Percentiles rank a stretch among this genome's conserved stretches.
Conservation (phyloP, 2,329 filamentous ascomycete species). For the Xylaria sp. region DNA sequence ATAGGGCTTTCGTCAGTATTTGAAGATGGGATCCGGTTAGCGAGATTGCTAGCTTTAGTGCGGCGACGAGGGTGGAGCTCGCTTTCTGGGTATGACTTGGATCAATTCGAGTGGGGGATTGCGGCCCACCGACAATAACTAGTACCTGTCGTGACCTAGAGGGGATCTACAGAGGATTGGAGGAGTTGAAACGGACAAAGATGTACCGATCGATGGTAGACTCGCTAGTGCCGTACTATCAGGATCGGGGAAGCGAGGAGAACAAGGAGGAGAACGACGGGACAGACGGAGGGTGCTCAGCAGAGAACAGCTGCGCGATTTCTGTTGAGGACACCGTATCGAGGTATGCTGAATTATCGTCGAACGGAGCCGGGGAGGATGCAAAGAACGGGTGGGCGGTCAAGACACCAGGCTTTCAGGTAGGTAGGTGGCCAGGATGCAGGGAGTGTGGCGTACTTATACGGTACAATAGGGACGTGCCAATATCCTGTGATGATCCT, state of each 20-base stretch:
- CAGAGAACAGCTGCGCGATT: conserved; percentile 28
- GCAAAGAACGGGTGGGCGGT: conserved; percentile 6
- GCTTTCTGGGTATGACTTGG: conserved; percentile 21
- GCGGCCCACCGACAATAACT: conserved; percentile 25
- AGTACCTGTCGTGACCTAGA: neutral
- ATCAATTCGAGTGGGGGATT: conserved; percentile 27
- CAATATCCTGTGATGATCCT: conserved; percentile 21
- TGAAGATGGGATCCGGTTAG: conserved; percentile 22
- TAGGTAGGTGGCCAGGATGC: neutral
- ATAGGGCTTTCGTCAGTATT: conserved; percentile 23
- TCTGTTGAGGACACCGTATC: conserved; percentile 13
- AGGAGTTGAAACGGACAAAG: conserved; percentile 12
- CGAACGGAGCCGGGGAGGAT: neutral
- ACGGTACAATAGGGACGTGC: conserved; percentile 8
- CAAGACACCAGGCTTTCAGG: conserved; percentile 3
- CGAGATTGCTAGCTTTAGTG: conserved; percentile 28
- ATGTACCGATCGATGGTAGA: neutral
- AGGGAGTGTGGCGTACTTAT: conserved; percentile 9
- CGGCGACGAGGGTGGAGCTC: conserved; percentile 28
- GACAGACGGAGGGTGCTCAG: neutral
- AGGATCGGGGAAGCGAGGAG: conserved; percentile 3
- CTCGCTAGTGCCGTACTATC: conserved; percentile 8
- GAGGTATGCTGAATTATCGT: conserved; percentile 14
- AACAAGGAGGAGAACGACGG: conserved; percentile 10
- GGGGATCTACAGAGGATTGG: neutral